Percentiles rank a stretch among this genome's conserved stretches.
Conservation (phyloP, 257 asterid genomes). For the Salvia miltiorrhiza region DNA sequence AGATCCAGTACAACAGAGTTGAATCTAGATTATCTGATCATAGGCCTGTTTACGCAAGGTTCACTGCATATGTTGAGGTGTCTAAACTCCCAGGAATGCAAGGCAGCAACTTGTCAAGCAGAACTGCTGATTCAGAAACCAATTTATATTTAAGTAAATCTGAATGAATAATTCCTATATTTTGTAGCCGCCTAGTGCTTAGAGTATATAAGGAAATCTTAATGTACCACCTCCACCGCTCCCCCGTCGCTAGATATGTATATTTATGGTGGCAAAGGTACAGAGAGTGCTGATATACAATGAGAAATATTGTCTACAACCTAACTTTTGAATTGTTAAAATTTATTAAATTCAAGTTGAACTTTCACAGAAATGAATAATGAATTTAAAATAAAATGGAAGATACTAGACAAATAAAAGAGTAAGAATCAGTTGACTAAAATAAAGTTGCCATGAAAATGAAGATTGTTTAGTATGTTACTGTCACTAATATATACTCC, state of each 20-base stretch:
- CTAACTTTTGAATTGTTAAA: background rate
- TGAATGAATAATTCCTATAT: slow-evolving; percentile 7
- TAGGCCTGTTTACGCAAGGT: slow-evolving; percentile 58
- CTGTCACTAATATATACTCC: background rate
- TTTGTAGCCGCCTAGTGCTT: slow-evolving; percentile 14
- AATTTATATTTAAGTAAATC: slow-evolving; percentile 2
- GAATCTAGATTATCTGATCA: slow-evolving; percentile 61
- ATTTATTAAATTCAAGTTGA: background rate
- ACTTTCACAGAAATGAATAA: background rate
- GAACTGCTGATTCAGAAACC: slow-evolving; percentile 15
- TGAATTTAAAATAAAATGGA: background rate
- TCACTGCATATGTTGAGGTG: slow-evolving; percentile 38
- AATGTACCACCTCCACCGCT: background rate
- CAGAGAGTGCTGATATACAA: background rate
- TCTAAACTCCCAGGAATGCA: slow-evolving; percentile 22
- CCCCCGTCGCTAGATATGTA: background rate
- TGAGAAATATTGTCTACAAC: background rate
- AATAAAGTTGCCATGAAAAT: background rate
- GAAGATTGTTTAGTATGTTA: background rate
- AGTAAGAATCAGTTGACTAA: background rate
- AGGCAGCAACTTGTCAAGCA: slow-evolving; percentile 18
- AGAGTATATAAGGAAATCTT: background rate
- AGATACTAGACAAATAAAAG: background rate
- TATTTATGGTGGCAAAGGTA: background rate
- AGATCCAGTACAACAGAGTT: slow-evolving; percentile 45